Conservation (phyloP, 345 rosid genomes). For the Litchi chinensis region DNA sequence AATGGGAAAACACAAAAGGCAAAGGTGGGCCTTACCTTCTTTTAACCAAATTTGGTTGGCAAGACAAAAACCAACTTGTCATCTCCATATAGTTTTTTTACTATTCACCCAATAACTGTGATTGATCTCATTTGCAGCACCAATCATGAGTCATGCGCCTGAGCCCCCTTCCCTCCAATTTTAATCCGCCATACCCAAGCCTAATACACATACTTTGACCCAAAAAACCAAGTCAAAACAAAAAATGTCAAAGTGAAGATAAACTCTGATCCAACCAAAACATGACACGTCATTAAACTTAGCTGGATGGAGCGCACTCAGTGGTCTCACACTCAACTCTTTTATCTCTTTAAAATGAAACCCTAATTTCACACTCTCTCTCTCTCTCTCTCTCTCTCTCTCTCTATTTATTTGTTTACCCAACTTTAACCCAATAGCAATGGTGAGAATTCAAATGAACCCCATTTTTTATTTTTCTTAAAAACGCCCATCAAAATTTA, state of each 20-base stretch:
- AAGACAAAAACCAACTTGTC: conserved; percentile 24
- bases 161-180: background rate
- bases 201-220: conserved; percentile 30
- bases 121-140: background rate
- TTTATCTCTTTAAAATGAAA: conserved; percentile 16
- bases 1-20: conserved; percentile 18
- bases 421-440: conserved; percentile 1
- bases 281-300: conserved; percentile 22
- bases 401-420: background rate
- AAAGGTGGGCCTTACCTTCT: conserved; percentile 7
- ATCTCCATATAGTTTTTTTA: background rate
- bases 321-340: conserved; percentile 8
- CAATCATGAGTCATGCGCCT: background rate
- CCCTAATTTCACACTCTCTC: conserved; percentile 17
- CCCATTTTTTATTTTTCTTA: background rate
- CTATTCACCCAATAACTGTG: conserved; percentile 14
- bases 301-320: conserved; percentile 22
- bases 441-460: conserved; percentile 1
- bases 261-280: conserved; percentile 7
- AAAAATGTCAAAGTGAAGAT: conserved; percentile 29
- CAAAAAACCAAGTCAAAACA: background rate
- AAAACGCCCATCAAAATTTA: background rate
- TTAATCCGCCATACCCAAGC: background rate
- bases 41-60: conserved; percentile 27
- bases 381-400: background rate